Evolutionary conservation across 306 rosid genomes (phyloP), one percentile per base, ranked within the genome.

Genomic region (Begonia masoniana): DNA sequence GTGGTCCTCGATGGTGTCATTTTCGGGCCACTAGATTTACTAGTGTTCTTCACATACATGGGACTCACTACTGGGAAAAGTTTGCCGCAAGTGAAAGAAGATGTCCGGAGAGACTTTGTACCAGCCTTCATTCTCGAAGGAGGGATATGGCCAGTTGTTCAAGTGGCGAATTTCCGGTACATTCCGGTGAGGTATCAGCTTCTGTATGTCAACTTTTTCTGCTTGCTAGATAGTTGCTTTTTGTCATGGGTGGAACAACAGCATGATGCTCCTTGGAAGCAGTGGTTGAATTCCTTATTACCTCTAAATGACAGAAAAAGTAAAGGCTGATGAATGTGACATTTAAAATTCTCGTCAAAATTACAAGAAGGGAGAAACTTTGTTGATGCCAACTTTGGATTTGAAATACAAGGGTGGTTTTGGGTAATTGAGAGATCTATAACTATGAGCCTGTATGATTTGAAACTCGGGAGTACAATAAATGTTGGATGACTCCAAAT

Each of bases 241-340:
- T 79, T 88, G 77, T 88, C 97, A 55, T 88, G 97, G 97, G 50
- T 88, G 46, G 97, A 88, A 73, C 97, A 88, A 68, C 97, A 88
- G 71, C 70, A 82, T 54, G 93, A 84, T 56, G 97, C 97, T 42
- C 76, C 86, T 41, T 88, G 95, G 97, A 88, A 88, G 82, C 72
- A 84, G 56, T 82, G 95, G 95, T 46, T 88, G 68, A 73, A 73
- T 9, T 77, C 95, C 17, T 55, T 72, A 65, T 57, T 70, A 41
- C 74, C 83, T 41, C 56, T 77, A 55, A 79, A 77, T 62, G 82
- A 75, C 55, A 65, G 54, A 51, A 61, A 65, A 55, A 59, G 61
- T 63, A 60, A 61, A 65, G 56, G 63, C 12, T 60, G 71, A 41
- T 63, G 49, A 45, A 31, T 31, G 8, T 2, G 1, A 45, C 13